Evolutionary conservation across 2,329 filamentous ascomycete species (phyloP).

Genomic region (Eurotiales sp.): DNA sequence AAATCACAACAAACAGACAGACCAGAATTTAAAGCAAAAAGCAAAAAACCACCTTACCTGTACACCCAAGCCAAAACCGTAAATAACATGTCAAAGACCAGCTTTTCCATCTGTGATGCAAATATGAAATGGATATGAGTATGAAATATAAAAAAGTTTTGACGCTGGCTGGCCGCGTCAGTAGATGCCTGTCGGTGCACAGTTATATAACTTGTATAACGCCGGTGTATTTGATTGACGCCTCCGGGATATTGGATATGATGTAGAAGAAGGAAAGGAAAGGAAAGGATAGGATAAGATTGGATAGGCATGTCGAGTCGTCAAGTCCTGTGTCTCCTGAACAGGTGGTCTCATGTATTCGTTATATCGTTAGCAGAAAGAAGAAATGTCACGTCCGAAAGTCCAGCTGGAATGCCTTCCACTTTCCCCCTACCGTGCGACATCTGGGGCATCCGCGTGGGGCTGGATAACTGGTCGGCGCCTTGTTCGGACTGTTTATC

Average conservation of each 20-base stretch:
- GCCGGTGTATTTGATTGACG: not conserved
- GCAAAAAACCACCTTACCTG: conserved; percentile 12
- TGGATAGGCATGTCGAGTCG: too few relatives aligned
- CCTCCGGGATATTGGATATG: too few relatives aligned
- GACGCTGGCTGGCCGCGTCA: not conserved
- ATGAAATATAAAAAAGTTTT: not conserved
- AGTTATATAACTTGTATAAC: not conserved
- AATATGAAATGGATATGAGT: not conserved
- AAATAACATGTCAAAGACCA: conserved; percentile 4
- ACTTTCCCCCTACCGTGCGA: conserved; percentile 43
- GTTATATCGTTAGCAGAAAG: conserved; percentile 4
- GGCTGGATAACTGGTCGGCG: conserved; percentile 35
- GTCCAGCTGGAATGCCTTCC: conserved; percentile 48
- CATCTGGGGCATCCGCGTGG: conserved; percentile 45
- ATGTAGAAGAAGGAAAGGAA: too few relatives aligned
- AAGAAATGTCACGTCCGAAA: conserved; percentile 25
- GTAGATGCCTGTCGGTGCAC: not conserved
- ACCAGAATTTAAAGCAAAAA: not conserved
- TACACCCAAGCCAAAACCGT: conserved; percentile 4
- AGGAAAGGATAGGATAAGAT: too few relatives aligned
- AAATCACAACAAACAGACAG: too few relatives aligned
- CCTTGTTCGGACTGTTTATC: conserved; percentile 30
- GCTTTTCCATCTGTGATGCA: conserved; percentile 2
- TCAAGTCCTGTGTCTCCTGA: not conserved
- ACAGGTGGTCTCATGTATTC: conserved; percentile 4